Percentiles rank a stretch among this genome's conserved stretches.
These are phyloP conservation scores for Paramecium sexaurelia DNA, from an alignment of 73 alveolate genomes.

Conservation along the genomic window DNA sequence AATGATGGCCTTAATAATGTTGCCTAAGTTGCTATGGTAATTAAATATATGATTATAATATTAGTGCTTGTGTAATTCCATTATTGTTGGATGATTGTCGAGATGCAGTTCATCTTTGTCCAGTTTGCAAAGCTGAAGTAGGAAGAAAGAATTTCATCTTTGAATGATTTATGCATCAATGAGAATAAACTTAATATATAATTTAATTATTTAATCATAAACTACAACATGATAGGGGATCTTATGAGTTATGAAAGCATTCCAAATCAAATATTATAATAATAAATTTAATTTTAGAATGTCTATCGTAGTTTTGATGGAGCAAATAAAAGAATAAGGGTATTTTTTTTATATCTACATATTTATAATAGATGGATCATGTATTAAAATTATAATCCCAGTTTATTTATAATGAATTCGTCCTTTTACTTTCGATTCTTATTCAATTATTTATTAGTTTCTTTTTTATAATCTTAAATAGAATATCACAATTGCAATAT, in stretches of 20 bases:
- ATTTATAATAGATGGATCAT: not conserved
- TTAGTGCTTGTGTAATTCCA: not conserved
- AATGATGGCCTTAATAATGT: not conserved
- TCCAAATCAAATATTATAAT: not conserved
- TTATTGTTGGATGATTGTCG: not conserved
- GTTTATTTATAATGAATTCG: too few species aligned
- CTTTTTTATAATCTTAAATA: too few species aligned
- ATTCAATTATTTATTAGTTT: too few species aligned
- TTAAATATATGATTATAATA: not conserved
- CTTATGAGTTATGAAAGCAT: not conserved
- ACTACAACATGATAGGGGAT: slow-evolving; percentile 32
- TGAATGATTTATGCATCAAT: slow-evolving; percentile 7
- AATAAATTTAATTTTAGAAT: not conserved
- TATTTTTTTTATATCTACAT: not conserved
- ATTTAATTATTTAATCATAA: not conserved
- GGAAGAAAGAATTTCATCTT: slow-evolving; percentile 36
- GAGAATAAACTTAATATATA: not conserved
- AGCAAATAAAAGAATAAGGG: not conserved
- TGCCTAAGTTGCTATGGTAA: not conserved
- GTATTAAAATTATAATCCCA: not conserved
- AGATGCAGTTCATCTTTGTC: slow-evolving; percentile 19
- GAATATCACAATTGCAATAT: too few species aligned
- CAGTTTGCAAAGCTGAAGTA: not conserved
- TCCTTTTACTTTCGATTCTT: too few species aligned
- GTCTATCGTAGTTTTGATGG: slow-evolving; percentile 20